Evolutionary conservation across 495 filamentous ascomycete genomes (phyloP).

Genomic region (Rhizodiscina lignyota): DNA sequence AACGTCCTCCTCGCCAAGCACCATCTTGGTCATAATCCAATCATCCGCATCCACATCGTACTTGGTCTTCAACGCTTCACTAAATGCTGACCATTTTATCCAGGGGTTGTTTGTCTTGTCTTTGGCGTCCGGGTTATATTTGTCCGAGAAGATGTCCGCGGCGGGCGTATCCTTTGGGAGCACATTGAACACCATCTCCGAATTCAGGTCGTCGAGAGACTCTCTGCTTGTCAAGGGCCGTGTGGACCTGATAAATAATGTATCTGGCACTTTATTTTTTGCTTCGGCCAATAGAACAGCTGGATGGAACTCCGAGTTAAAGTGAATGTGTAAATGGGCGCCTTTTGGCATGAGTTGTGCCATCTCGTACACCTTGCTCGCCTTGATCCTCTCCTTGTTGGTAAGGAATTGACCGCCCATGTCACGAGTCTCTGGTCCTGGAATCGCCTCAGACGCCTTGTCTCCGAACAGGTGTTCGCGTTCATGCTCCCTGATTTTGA

Average conservation of each 20-base stretch:
- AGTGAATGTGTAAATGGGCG: constrained; percentile 20
- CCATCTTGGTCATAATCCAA: constrained; percentile 15
- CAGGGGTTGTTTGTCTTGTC: constrained; percentile 7
- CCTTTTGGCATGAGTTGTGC: constrained; percentile 19
- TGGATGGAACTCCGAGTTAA: constrained; percentile 22
- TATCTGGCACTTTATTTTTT: constrained; percentile 6
- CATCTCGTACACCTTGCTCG: constrained; percentile 17
- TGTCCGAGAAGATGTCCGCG: constrained; percentile 13
- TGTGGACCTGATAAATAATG: constrained; percentile 19
- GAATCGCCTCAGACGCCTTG: constrained; percentile 16
- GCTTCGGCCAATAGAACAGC: constrained; percentile 13
- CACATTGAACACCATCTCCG: constrained; percentile 23
- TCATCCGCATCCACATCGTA: constrained; percentile 9
- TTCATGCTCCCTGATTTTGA: constrained; percentile 18
- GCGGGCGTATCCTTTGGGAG: constrained; percentile 6
- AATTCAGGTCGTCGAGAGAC: constrained; percentile 6
- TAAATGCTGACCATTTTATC: constrained; percentile 17
- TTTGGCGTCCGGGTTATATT: constrained; percentile 13
- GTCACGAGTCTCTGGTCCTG: constrained; percentile 14
- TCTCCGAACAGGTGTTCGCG: constrained; percentile 19
- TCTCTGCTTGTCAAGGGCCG: constrained; percentile 7
- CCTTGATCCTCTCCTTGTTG: constrained; percentile 18
- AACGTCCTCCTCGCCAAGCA: constrained; percentile 12
- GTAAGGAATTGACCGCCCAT: constrained; percentile 24
- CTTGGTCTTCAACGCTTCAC: constrained; percentile 5